These are phyloP conservation scores for Paxillus ammoniavirescens DNA, from an alignment of 768 basidiomycete genomes.

Conservation along the genomic window DNA sequence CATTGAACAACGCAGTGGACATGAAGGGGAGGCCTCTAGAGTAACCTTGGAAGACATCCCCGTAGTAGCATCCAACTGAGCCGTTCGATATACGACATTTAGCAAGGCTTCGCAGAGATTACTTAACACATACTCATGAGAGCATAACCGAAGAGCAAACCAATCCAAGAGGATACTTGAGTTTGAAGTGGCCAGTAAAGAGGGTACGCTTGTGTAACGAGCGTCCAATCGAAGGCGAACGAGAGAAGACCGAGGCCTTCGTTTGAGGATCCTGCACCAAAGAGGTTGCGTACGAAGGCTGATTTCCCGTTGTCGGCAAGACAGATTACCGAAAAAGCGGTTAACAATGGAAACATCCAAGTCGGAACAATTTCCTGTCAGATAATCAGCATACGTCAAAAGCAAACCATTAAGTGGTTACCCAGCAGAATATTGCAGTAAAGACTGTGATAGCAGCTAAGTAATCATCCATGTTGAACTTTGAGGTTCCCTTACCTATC, in stretches of 20 bases:
- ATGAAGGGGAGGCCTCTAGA: slow-evolving; percentile 40
- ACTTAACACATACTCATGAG: slow-evolving; percentile 31
- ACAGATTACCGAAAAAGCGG: slow-evolving; percentile 50
- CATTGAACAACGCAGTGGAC: slow-evolving; percentile 45
- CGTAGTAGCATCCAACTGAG: slow-evolving; percentile 28
- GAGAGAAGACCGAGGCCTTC: slow-evolving; percentile 48
- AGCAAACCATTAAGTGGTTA: slow-evolving; percentile 10
- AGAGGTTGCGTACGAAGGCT: slow-evolving; percentile 39
- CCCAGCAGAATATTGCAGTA: slow-evolving; percentile 47
- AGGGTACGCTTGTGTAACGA: slow-evolving; percentile 54
- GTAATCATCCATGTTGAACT: neutral
- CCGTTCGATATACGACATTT: neutral
- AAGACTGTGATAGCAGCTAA: slow-evolving; percentile 28
- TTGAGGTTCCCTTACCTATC: slow-evolving; percentile 37
- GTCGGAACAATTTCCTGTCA: slow-evolving; percentile 14
- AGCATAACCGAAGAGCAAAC: slow-evolving; percentile 19
- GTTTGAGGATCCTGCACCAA: slow-evolving; percentile 48
- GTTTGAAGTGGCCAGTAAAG: slow-evolving; percentile 57
- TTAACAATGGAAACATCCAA: slow-evolving; percentile 34
- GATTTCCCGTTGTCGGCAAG: slow-evolving; percentile 46
- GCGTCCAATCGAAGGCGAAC: slow-evolving; percentile 49
- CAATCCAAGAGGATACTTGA: slow-evolving; percentile 26
- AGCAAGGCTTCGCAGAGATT: neutral
- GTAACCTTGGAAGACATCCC: slow-evolving; percentile 42
- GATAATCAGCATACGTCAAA: neutral